Percentiles rank a stretch among this genome's conserved stretches.
These are phyloP conservation scores for Rhizophagus prolifer DNA, from an alignment of 192 early-diverging fungal genomes.

Conservation along the genomic window DNA sequence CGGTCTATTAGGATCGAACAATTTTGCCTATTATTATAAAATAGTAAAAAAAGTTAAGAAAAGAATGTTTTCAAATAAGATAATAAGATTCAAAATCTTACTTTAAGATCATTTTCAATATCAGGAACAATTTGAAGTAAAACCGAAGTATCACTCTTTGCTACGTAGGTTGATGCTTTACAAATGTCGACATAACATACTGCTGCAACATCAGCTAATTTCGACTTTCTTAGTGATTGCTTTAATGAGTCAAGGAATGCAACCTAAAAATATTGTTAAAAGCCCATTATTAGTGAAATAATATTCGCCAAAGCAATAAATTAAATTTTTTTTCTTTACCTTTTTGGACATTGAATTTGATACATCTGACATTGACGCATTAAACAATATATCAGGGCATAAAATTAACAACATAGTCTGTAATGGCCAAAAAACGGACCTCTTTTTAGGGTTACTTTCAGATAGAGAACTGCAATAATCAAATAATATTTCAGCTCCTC, in stretches of 20 bases:
- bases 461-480: constrained; percentile 66
- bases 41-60: background rate
- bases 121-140: constrained; percentile 65
- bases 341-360: background rate
- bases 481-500: constrained; percentile 75
- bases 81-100: constrained; percentile 22
- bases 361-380: constrained; percentile 46
- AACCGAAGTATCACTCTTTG: constrained; percentile 59
- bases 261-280: constrained; percentile 32
- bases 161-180: constrained; percentile 69
- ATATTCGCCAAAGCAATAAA: background rate
- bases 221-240: constrained; percentile 51
- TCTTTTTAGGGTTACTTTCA: constrained; percentile 59
- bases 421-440: constrained; percentile 82
- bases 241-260: constrained; percentile 54
- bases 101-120: constrained; percentile 76
- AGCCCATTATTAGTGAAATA: background rate
- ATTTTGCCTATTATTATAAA: constrained; percentile 45
- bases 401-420: constrained; percentile 82
- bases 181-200: constrained; percentile 76
- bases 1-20: constrained; percentile 60
- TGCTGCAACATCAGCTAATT: constrained; percentile 64
- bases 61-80: background rate
- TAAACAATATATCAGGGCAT: constrained; percentile 78
- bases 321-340: background rate